phyloP scores from a whole-genome alignment of 208 protist genomes.

The Acanthamoeba sp. region DNA sequence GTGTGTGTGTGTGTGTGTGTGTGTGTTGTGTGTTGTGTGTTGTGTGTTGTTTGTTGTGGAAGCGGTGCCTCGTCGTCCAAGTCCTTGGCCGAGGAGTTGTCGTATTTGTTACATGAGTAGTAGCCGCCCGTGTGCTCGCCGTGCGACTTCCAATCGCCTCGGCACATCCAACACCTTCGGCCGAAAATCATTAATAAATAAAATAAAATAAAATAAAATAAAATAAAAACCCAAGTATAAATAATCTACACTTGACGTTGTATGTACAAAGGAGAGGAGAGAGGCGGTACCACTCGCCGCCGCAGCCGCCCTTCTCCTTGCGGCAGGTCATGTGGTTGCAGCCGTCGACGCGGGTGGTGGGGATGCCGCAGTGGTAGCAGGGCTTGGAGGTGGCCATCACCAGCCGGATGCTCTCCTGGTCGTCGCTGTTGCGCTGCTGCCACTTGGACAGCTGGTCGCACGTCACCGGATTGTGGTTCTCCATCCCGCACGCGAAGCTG shows the following conservation, averaged over 20 bases:
- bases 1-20: no score
- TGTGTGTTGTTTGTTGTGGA: no score
- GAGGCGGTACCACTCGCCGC: slow-evolving; percentile 79
- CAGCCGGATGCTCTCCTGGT: slow-evolving; percentile 81
- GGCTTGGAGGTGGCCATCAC: slow-evolving; percentile 84
- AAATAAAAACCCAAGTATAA: no score
- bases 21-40: no score
- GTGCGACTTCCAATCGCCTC: slow-evolving; percentile 84
- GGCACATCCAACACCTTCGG: slow-evolving; percentile 85
- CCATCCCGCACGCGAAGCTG: slow-evolving; percentile 82
- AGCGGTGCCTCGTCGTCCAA: slow-evolving; percentile 68
- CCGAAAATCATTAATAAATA: neutral
- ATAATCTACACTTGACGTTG: no score
- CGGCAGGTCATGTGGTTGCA: slow-evolving; percentile 87
- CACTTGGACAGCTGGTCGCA: slow-evolving; percentile 82
- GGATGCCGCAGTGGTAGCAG: slow-evolving; percentile 84
- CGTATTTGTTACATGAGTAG: slow-evolving; percentile 86
- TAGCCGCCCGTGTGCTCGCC: slow-evolving; percentile 85
- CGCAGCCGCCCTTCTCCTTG: slow-evolving; percentile 81
- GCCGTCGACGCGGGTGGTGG: slow-evolving; percentile 78
- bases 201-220: no score
- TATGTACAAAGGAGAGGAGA: neutral
- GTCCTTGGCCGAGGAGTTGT: slow-evolving; percentile 79
- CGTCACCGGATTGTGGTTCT: slow-evolving; percentile 84
- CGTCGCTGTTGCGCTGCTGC: slow-evolving; percentile 83